These are phyloP conservation scores for Thermothielavioides terrestris DNA, from an alignment of 495 filamentous ascomycete genomes.

Conservation along the genomic window DNA sequence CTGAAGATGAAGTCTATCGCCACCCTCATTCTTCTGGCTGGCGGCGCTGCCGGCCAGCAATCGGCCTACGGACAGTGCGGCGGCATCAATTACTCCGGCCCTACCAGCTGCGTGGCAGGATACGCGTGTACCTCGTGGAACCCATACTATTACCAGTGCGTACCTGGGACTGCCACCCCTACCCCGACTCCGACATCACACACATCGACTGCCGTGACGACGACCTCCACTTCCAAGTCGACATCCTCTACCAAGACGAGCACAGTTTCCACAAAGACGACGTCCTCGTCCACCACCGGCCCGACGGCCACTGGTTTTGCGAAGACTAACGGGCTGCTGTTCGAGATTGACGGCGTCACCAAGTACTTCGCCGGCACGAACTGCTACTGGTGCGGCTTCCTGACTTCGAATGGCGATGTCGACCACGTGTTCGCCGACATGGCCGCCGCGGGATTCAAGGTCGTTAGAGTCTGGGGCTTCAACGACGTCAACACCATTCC, in stretches of 20 bases:
- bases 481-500: conserved; percentile 45
- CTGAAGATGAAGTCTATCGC: not conserved
- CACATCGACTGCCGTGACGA: not conserved
- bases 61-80: not conserved
- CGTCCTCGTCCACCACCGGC: not conserved
- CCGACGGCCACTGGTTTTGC: not conserved
- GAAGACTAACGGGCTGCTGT: conserved; percentile 24
- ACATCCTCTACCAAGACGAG: too few species aligned
- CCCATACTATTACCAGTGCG: not conserved
- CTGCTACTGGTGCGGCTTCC: conserved; percentile 66
- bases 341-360: conserved; percentile 53
- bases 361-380: conserved; percentile 62
- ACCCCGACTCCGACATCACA: not conserved
- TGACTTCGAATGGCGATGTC: conserved; percentile 53
- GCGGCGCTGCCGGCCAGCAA: not conserved
- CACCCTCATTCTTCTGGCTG: not conserved
- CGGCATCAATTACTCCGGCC: not conserved
- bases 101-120: not conserved
- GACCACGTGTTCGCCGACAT: conserved; percentile 47
- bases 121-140: not conserved
- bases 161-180: not conserved
- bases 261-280: not conserved
- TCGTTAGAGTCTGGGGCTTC: conserved; percentile 66
- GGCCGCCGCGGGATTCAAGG: conserved; percentile 48
- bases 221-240: not conserved